Conservation (phyloP, 176 grass and related monocot species). For the Carex parvula region DNA sequence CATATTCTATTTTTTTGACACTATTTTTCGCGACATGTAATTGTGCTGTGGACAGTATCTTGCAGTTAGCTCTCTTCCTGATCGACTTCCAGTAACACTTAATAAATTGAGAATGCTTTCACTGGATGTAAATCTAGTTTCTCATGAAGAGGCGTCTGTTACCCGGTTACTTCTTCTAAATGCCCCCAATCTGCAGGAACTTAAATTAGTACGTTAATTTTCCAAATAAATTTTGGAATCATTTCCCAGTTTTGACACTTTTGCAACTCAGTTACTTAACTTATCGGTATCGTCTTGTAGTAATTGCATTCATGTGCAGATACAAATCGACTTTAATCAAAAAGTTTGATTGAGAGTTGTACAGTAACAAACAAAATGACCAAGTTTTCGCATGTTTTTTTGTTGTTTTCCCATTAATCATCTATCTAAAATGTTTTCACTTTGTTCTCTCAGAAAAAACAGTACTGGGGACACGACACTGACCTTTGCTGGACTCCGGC, state of each 20-base stretch:
- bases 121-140: constrained; percentile 15
- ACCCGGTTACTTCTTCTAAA: constrained; percentile 7
- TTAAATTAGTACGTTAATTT: background rate
- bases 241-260: background rate
- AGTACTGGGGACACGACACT: background rate
- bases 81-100: background rate
- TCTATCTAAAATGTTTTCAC: background rate
- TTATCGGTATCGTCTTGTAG: background rate
- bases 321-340: background rate
- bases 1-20: background rate
- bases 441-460: background rate
- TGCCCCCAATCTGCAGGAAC: constrained; percentile 1
- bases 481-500: background rate
- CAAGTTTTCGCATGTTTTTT: background rate
- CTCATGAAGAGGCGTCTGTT: constrained; percentile 1
- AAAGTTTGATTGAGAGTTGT: background rate
- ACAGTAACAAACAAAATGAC: background rate
- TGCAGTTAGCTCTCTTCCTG: constrained; percentile 2
- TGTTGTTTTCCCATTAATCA: background rate
- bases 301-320: background rate
- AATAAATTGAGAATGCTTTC: constrained; percentile 15
- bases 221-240: background rate
- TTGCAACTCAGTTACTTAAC: background rate
- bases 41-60: constrained; percentile 11
- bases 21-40: background rate